A percentile compares a stretch with the other conserved stretches of the same genome.
These are phyloP conservation scores for Diutina sp. DNA, from an alignment of 1,139 yeast species.

Conservation along the genomic window DNA sequence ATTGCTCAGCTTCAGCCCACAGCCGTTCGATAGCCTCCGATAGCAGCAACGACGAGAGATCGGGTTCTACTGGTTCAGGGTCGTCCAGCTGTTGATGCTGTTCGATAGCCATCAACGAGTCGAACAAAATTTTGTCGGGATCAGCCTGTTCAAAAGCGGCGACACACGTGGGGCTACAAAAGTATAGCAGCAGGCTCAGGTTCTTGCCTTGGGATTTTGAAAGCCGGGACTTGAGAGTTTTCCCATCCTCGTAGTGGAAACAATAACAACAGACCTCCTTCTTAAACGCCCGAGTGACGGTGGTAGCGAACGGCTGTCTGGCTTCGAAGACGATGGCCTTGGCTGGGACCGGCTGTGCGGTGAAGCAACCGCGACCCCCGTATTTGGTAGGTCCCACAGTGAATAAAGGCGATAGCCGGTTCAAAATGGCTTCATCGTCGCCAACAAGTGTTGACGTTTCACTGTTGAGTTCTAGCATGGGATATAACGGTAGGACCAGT, in stretches of 20 bases:
- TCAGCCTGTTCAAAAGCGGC: slow-evolving; percentile 18
- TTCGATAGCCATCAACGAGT: slow-evolving; percentile 17
- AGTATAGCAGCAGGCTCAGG: slow-evolving; percentile 23
- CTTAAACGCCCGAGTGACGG: slow-evolving; percentile 39
- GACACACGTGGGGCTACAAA: slow-evolving; percentile 39
- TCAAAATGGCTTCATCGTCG: neutral
- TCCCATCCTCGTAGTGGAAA: slow-evolving; percentile 37
- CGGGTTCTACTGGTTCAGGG: slow-evolving; percentile 12
- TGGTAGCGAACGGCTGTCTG: slow-evolving; percentile 12
- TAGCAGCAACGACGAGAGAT: slow-evolving; percentile 8
- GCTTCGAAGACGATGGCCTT: slow-evolving; percentile 25
- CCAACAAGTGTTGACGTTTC: slow-evolving; percentile 1
- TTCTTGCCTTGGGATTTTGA: slow-evolving; percentile 5
- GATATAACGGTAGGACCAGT: neutral
- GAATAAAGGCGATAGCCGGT: slow-evolving; percentile 1
- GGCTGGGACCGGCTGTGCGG: slow-evolving; percentile 22
- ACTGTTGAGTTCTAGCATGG: neutral
- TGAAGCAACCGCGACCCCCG: slow-evolving; percentile 61
- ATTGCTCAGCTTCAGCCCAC: slow-evolving; percentile 14
- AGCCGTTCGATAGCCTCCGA: slow-evolving; percentile 15
- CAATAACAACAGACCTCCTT: slow-evolving; percentile 57
- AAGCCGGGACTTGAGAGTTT: slow-evolving; percentile 25
- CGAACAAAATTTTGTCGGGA: slow-evolving; percentile 10
- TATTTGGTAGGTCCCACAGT: slow-evolving; percentile 18
- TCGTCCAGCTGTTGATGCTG: slow-evolving; percentile 8